These are phyloP conservation scores for Amanita subjunquillea DNA, from an alignment of 768 basidiomycete genomes.

Conservation along the genomic window DNA sequence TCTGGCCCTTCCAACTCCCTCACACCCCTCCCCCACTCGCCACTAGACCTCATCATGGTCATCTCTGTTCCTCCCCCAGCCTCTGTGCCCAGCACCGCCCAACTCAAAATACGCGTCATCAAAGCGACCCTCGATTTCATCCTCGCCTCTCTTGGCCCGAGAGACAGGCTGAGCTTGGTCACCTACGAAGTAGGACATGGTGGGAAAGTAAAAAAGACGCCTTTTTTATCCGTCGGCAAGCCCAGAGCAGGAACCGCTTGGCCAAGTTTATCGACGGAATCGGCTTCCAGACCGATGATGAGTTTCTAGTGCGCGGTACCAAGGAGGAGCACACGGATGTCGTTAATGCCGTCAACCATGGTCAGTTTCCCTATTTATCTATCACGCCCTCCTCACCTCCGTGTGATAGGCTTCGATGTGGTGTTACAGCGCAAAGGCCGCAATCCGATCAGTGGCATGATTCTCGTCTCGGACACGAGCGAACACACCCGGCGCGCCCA, in stretches of 20 bases:
- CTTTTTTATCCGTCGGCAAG: constrained; percentile 69
- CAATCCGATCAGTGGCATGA: constrained; percentile 84
- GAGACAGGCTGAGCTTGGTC: constrained; percentile 82
- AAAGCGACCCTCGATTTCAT: constrained; percentile 82
- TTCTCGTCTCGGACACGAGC: constrained; percentile 86
- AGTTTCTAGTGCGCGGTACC: constrained; percentile 58
- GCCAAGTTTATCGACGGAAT: constrained; percentile 74
- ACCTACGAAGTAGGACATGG: constrained; percentile 85
- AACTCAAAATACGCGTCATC: constrained; percentile 84
- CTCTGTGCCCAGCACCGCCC: constrained; percentile 66
- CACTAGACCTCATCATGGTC: constrained; percentile 88
- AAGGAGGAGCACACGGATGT: constrained; percentile 96
- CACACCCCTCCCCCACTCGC: constrained; percentile 72
- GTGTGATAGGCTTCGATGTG: constrained; percentile 69
- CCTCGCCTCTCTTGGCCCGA: constrained; percentile 61
- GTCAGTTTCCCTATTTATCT: constrained; percentile 23
- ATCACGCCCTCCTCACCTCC: neutral
- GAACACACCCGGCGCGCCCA: constrained; percentile 91
- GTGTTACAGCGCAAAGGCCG: constrained; percentile 90
- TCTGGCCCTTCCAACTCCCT: constrained; percentile 74
- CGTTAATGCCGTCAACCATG: constrained; percentile 96
- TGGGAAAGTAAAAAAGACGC: constrained; percentile 85
- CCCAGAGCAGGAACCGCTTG: constrained; percentile 60
- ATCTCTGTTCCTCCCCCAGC: constrained; percentile 74
- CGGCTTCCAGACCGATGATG: constrained; percentile 32